Conservation (phyloP, 2,329 filamentous ascomycete genomes). For the Aspergillus bombycis region DNA sequence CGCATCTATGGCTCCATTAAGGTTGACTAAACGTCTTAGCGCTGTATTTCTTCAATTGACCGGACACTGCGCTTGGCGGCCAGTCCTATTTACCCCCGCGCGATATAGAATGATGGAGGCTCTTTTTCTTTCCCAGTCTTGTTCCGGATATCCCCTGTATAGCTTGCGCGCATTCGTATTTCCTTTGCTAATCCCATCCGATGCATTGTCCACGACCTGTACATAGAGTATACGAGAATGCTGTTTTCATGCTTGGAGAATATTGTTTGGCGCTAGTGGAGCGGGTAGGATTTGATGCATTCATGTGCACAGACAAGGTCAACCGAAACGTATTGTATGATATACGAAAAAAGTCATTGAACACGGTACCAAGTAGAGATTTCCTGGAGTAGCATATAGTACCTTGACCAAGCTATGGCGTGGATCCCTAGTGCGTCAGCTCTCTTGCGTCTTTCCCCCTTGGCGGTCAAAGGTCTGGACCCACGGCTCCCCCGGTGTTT, state of each 20-base stretch:
- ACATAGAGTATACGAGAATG: conserved; percentile 20
- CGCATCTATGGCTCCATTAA: conserved; percentile 98
- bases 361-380: not conserved
- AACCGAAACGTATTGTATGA: not conserved
- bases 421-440: conserved; percentile 2
- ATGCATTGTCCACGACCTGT: conserved; percentile 14
- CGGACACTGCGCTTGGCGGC: not conserved
- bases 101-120: conserved; percentile 3
- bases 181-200: not conserved
- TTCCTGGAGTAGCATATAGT: not conserved
- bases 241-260: conserved; percentile 11
- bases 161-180: conserved; percentile 6
- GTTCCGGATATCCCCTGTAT: conserved; percentile 15
- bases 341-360: not conserved
- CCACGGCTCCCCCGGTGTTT: conserved; percentile 23
- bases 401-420: not conserved
- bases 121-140: not conserved
- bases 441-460: not conserved
- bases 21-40: conserved; percentile 68
- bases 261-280: conserved; percentile 8
- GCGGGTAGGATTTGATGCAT: not conserved
- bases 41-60: not conserved
- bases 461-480: conserved; percentile 19
- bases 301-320: not conserved
- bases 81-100: not conserved